phyloP scores from a whole-genome alignment of 2,329 filamentous ascomycete species.

The Endocalyx cinctus region DNA sequence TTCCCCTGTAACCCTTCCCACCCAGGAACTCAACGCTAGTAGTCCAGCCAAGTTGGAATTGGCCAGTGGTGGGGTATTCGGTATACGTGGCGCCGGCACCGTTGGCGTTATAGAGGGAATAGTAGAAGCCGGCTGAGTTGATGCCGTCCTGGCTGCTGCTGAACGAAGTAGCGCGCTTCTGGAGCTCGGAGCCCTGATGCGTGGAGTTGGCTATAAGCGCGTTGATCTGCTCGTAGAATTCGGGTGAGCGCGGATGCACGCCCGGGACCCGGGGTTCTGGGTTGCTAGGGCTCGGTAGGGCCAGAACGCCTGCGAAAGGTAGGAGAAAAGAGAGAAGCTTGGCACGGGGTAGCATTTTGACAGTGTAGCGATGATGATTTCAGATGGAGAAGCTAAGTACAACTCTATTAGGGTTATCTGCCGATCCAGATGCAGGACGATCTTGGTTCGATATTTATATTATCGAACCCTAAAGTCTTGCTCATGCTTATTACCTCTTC shows the following conservation, averaged over 20 bases:
- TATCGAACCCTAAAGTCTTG: background rate
- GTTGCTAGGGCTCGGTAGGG: background rate
- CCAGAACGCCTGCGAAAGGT: background rate
- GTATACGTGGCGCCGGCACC: conserved; percentile 2
- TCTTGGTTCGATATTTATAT: background rate
- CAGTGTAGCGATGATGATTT: no score
- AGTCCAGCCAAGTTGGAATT: conserved; percentile 2
- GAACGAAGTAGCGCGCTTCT: background rate
- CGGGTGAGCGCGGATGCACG: background rate
- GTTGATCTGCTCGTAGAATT: background rate
- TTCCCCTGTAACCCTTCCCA: conserved; percentile 2
- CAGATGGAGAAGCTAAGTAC: background rate
- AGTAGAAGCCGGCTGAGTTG: conserved; percentile 2
- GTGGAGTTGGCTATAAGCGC: background rate
- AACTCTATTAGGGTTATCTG: background rate
- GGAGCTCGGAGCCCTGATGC: background rate
- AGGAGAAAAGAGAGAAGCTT: background rate
- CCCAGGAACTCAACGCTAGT: conserved; percentile 3
- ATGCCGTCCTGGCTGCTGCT: background rate
- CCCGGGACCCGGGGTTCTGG: background rate
- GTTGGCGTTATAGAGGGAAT: conserved; percentile 2
- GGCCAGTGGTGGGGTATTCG: background rate
- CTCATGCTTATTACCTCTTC: background rate
- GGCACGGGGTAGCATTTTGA: background rate
- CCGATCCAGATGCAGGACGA: background rate